These are phyloP conservation scores for Zizania palustris DNA, from an alignment of 202 grass and related monocot genomes.

Conservation along the genomic window DNA sequence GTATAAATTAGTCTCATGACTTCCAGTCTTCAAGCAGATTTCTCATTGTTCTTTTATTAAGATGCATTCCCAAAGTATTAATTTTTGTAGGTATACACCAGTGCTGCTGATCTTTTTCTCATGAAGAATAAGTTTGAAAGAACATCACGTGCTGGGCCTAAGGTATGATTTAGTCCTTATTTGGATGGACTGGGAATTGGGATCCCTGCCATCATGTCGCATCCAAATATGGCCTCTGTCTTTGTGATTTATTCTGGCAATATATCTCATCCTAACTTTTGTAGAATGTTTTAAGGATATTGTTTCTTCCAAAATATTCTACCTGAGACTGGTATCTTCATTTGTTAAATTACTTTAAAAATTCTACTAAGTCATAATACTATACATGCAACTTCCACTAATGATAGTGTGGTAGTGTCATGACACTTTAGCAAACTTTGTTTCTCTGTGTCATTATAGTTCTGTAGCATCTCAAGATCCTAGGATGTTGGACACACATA, in stretches of 20 bases:
- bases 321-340: background rate
- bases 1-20: background rate
- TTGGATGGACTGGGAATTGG: background rate
- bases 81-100: slow-evolving; percentile 51
- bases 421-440: background rate
- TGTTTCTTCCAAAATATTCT: background rate
- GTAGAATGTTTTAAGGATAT: background rate
- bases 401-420: background rate
- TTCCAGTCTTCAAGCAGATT: background rate
- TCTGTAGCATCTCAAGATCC: background rate
- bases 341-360: background rate
- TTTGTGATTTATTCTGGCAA: slow-evolving; percentile 16
- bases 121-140: slow-evolving; percentile 50
- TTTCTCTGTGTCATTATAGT: background rate
- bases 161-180: slow-evolving; percentile 42
- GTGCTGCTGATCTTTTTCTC: slow-evolving; percentile 43
- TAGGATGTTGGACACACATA: background rate
- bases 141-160: slow-evolving; percentile 51
- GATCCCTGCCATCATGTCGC: background rate
- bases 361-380: background rate
- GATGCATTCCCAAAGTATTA: background rate
- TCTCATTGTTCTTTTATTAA: background rate
- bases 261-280: background rate
- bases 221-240: background rate
- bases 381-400: background rate